Conservation (phyloP, 352 stramenopile species). For the Phytopythium sindhum region DNA sequence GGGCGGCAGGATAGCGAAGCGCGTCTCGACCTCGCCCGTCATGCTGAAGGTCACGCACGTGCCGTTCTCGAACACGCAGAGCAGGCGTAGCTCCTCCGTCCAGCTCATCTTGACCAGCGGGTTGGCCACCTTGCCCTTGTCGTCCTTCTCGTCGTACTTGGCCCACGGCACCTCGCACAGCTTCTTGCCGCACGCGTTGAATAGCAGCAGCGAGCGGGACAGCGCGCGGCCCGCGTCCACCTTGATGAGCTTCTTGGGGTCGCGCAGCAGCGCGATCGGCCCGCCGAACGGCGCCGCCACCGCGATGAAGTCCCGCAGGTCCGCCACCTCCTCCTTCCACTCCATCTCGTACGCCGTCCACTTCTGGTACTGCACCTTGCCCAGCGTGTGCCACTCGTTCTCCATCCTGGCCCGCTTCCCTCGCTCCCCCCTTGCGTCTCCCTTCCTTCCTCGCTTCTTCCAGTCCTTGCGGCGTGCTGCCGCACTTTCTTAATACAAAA, state of each 20-base stretch:
- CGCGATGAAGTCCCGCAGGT: slow-evolving; percentile 67
- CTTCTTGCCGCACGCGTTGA: slow-evolving; percentile 69
- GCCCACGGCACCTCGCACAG: slow-evolving; percentile 60
- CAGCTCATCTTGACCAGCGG: slow-evolving; percentile 70
- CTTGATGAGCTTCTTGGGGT: slow-evolving; percentile 74
- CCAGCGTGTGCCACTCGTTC: slow-evolving; percentile 81
- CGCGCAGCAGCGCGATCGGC: slow-evolving; percentile 64
- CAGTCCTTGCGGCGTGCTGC: not conserved
- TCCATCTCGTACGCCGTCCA: slow-evolving; percentile 70
- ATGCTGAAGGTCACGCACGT: slow-evolving; percentile 67
- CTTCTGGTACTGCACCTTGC: slow-evolving; percentile 87
- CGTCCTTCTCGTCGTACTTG: slow-evolving; percentile 64
- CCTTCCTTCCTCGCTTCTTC: not conserved
- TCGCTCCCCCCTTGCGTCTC: not conserved
- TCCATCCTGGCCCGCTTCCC: slow-evolving; percentile 32
- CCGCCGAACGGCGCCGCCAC: slow-evolving; percentile 64
- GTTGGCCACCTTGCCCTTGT: slow-evolving; percentile 26
- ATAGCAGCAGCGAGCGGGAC: slow-evolving; percentile 59
- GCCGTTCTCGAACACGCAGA: slow-evolving; percentile 79
- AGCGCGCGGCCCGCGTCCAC: slow-evolving; percentile 48
- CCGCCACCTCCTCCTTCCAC: slow-evolving; percentile 51
- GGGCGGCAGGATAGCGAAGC: slow-evolving; percentile 61
- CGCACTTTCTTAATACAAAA: not conserved
- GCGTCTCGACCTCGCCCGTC: slow-evolving; percentile 68
- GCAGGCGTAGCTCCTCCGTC: slow-evolving; percentile 78